Percentiles rank a stretch among this genome's conserved stretches.
phyloP scores from a whole-genome alignment of 1,284 basidiomycete genomes.

The Melampsora americana region DNA sequence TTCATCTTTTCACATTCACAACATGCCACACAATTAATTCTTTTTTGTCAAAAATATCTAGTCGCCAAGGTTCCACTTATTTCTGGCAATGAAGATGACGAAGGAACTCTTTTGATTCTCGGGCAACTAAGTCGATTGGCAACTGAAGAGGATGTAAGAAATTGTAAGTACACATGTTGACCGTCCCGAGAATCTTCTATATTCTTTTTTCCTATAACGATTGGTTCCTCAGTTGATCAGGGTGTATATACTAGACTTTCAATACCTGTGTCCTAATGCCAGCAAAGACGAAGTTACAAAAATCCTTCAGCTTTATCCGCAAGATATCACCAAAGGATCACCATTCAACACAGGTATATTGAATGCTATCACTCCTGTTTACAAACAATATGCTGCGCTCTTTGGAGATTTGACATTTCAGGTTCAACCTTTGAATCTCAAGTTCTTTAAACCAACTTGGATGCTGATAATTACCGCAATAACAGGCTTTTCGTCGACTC shows the following conservation, averaged over 20 bases:
- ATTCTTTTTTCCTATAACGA: no score
- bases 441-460: background rate
- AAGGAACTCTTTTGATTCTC: constrained; percentile 1
- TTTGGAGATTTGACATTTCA: constrained; percentile 10
- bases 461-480: background rate
- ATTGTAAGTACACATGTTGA: background rate
- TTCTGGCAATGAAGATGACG: constrained; percentile 5
- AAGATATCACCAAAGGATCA: constrained; percentile 1
- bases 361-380: constrained; percentile 4
- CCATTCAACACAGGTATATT: constrained; percentile 3
- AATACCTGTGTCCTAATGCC: background rate
- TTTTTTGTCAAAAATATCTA: background rate
- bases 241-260: background rate
- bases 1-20: background rate
- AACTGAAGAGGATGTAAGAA: background rate
- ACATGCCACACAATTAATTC: no score
- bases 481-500: no score
- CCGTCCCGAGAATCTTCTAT: no score
- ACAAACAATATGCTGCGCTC: constrained; percentile 13
- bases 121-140: background rate
- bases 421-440: background rate
- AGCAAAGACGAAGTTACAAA: background rate
- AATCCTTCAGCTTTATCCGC: background rate
- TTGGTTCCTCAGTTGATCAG: no score
- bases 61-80: constrained; percentile 6